Evolutionary conservation across 192 early-diverging fungal species (phyloP).

Genomic region (Rhizophagus sp.): DNA sequence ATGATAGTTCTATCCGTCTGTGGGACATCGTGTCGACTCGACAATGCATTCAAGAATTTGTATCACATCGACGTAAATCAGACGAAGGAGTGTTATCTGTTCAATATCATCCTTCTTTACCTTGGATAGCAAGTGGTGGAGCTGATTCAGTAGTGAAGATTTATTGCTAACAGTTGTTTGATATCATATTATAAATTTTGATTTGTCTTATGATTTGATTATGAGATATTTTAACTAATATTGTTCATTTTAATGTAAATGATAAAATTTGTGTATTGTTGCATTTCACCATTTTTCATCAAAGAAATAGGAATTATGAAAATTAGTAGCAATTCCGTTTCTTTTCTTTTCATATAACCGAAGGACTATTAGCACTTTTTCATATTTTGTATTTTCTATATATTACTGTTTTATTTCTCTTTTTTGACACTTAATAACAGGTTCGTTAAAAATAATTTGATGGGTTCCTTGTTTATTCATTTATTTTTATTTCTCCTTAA

Average conservation of each 20-base stretch:
- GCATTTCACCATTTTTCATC: background rate
- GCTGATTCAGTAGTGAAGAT: slow-evolving; percentile 62
- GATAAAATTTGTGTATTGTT: background rate
- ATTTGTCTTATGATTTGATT: background rate
- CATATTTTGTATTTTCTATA: background rate
- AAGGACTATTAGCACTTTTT: background rate
- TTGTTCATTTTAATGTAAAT: background rate
- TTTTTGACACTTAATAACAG: background rate
- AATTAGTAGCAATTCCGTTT: background rate
- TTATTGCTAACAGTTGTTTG: slow-evolving; percentile 6
- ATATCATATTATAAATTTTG: background rate
- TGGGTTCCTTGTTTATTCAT: background rate
- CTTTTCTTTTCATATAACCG: background rate
- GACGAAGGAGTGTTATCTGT: slow-evolving; percentile 75
- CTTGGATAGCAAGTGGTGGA: slow-evolving; percentile 57
- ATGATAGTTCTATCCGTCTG: slow-evolving; percentile 75
- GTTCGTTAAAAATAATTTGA: background rate
- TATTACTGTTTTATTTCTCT: background rate
- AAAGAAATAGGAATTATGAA: background rate
- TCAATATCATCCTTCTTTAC: slow-evolving; percentile 56
- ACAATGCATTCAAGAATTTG: slow-evolving; percentile 71
- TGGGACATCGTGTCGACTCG: slow-evolving; percentile 70
- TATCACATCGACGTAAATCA: slow-evolving; percentile 67
- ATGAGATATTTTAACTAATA: background rate
- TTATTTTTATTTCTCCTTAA: background rate